Base-by-base conservation (phyloP, 257 asterid genomes). In the Cruciata laevipes region DNA sequence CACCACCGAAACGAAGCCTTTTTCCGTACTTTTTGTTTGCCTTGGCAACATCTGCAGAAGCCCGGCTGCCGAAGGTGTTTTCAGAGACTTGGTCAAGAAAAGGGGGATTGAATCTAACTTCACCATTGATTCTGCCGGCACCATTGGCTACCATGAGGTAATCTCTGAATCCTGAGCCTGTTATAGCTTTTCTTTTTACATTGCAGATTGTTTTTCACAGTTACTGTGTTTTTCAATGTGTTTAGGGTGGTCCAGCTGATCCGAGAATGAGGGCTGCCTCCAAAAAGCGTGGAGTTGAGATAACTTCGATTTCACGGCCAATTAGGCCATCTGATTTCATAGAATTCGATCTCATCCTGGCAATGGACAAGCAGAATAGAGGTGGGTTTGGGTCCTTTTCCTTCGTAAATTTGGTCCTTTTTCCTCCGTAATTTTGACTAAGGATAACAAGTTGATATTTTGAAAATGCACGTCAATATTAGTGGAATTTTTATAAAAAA, bases 11-110 rank as follows among this genome's bases (percentile, higher is more conserved):
- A 44, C 80, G 53, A 84, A 85, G 70, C 88, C 95, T 30, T 84
- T 86, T 25, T 81, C 96, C 0, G 96, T 88, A 18, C 82, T 90
- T 8, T 94, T 94, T 66, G 96, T 94, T 23, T 94, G 99, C 80
- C 96, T 94, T 31, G 99, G 99, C 12, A 94, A 94, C 80, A 94
- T 94, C 25, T 90, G 98, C 56, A 83, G 98, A 77, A 93, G 95
- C 78, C 97, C 98, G n/a, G 98, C 98, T 21, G 98, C 97, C 14
- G 97, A 93, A 69, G 98, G 91, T 51, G 97, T 93, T 16, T 93
- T 93, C 81, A 74, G 80, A 0, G 87, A 93, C 74, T 83, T 89
- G 30, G 95, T 93, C 0, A 82, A 74, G 69, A 70, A 83, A 71
- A 81, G 69, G 73, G 81, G 83, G 3, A 87, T 94, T 52, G 86